Percentiles rank a stretch among this genome's conserved stretches.
Evolutionary conservation across 78 protist genomes (phyloP).

Genomic region (Dictyostelium intermedium): DNA sequence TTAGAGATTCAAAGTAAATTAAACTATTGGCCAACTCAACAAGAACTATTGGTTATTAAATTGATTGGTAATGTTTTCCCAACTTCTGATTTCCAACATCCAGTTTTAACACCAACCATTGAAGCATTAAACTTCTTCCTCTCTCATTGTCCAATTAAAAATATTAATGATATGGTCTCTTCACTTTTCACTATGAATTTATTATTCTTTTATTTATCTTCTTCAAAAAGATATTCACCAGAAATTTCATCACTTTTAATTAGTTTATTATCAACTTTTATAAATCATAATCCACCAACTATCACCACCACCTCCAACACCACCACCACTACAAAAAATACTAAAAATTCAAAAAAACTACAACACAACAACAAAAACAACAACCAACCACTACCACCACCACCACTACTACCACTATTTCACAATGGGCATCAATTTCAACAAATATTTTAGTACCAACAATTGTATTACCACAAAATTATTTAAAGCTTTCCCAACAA

Average conservation of each 20-base stretch:
- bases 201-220: slow-evolving; percentile 20
- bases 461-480: neutral
- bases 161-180: slow-evolving; percentile 25
- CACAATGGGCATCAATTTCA: slow-evolving; percentile 62
- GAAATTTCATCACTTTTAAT: slow-evolving; percentile 38
- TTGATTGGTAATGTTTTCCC: slow-evolving; percentile 68
- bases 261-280: slow-evolving; percentile 40
- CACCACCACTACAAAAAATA: neutral
- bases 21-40: slow-evolving; percentile 56
- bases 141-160: slow-evolving; percentile 60
- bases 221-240: slow-evolving; percentile 58
- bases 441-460: slow-evolving; percentile 41
- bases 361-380: neutral
- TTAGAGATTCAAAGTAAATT: neutral
- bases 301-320: neutral
- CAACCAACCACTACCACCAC: neutral
- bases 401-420: neutral
- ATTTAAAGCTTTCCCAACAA: neutral
- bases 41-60: slow-evolving; percentile 47
- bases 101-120: slow-evolving; percentile 63
- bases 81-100: slow-evolving; percentile 73
- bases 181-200: slow-evolving; percentile 53
- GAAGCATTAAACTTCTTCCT: slow-evolving; percentile 27
- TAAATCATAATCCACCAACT: neutral
- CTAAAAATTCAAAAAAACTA: neutral